A percentile compares a stretch with the other conserved stretches of the same genome.
These are phyloP conservation scores for Boletus tomentosulus DNA, from an alignment of 768 basidiomycete genomes.

Conservation along the genomic window DNA sequence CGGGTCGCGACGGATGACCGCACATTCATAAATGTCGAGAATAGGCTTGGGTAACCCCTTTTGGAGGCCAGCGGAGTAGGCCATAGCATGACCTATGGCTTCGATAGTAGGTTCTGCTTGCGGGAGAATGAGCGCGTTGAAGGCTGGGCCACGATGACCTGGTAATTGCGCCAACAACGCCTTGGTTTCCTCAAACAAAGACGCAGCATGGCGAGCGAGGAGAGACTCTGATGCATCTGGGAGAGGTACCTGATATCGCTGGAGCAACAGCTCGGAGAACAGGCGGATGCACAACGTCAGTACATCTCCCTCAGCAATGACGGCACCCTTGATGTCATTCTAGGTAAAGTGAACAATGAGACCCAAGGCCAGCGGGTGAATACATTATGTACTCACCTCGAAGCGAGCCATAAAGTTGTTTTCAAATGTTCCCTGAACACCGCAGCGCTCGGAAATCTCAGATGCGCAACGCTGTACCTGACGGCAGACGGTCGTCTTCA, in stretches of 20 bases:
- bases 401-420: slow-evolving; percentile 56
- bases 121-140: slow-evolving; percentile 49
- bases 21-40: slow-evolving; percentile 53
- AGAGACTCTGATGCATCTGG: slow-evolving; percentile 41
- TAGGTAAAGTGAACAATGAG: background rate
- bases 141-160: slow-evolving; percentile 29
- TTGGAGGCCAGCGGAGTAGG: slow-evolving; percentile 51
- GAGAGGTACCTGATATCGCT: slow-evolving; percentile 49
- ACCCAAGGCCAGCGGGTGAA: background rate
- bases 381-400: slow-evolving; percentile 36
- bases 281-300: slow-evolving; percentile 51
- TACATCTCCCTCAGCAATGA: slow-evolving; percentile 55
- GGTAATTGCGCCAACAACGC: slow-evolving; percentile 35
- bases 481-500: slow-evolving; percentile 52
- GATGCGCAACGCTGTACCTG: slow-evolving; percentile 48
- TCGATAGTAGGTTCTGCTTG: slow-evolving; percentile 50
- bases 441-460: slow-evolving; percentile 55
- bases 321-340: slow-evolving; percentile 44
- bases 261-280: slow-evolving; percentile 55
- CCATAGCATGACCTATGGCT: slow-evolving; percentile 59
- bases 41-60: slow-evolving; percentile 44
- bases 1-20: slow-evolving; percentile 48
- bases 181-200: slow-evolving; percentile 45
- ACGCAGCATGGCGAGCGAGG: slow-evolving; percentile 47
- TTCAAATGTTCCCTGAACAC: slow-evolving; percentile 63